Base-by-base conservation (phyloP, 75 land plant species). In the Pinus albicaulis region DNA sequence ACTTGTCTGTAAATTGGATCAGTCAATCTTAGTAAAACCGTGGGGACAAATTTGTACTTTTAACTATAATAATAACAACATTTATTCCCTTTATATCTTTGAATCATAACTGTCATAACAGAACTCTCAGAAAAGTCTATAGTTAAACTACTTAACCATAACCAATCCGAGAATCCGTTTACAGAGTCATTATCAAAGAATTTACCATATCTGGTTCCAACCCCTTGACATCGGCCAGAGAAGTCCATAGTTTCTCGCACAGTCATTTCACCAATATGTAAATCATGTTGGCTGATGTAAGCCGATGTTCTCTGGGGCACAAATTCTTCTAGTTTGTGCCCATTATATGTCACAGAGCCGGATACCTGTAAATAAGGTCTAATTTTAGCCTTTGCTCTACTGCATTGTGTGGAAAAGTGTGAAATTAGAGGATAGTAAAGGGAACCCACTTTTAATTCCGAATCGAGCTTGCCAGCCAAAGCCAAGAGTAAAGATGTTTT, bases 231-330 rank as follows among this genome's bases (percentile, higher is more conserved):
- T 34, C 90, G 82, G 20, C 83, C 86, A 70, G 90, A 87, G 76
- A 89, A 89, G 14, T 82, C 85, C 57, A 89, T 65, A 14, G 91
- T 89, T 86, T 89, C 91, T 71, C 90, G 64, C 22, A 89, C 91
- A 5, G 91, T 89, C 83, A 89, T 74, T 61, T 84, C 81, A 14
- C 81, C 86, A 55, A 81, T 38, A 56, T 89, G 91, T 6, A 88
- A 76, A 74, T 89, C 91, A 59, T 78, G 38, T 59, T 89, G 91
- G 77, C 91, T 87, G 3, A 89, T 79, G 59, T 89, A 89, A 25
- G 89, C 90, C 22, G 89, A 60, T 0, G 91, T 89, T 61, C 89
- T 84, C 76, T 84, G 76, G 5, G 91, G 91, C 17, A 87, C 86
- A 76, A 89, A 89, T 56, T 89, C 91, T 22, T 77, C 22, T 71